These are phyloP conservation scores for Hygrophorus russula DNA, from an alignment of 768 basidiomycete species.

Conservation along the genomic window DNA sequence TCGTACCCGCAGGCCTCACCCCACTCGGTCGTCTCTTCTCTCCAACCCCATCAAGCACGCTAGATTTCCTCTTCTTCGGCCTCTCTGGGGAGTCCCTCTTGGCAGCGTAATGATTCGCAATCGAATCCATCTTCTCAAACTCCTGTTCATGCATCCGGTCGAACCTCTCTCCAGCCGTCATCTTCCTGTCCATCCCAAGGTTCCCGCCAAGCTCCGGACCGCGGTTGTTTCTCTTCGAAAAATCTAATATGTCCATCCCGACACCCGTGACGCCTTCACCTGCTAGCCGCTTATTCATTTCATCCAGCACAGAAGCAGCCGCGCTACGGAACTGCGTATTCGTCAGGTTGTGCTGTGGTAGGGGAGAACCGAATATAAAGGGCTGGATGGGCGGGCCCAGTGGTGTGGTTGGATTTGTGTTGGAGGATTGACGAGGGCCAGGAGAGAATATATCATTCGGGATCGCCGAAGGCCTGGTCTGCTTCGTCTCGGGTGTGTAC, in stretches of 20 bases:
- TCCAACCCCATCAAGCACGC: conserved; percentile 30
- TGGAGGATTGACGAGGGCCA: conserved; percentile 7
- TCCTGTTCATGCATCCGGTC: conserved; percentile 51
- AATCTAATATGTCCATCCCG: conserved; percentile 6
- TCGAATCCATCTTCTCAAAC: conserved; percentile 73
- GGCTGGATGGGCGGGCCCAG: conserved; percentile 22
- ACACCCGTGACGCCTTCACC: conserved; percentile 40
- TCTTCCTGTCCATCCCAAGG: conserved; percentile 28
- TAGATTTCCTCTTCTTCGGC: conserved; percentile 42
- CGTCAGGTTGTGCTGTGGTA: conserved; percentile 48
- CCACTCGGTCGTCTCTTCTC: conserved; percentile 9
- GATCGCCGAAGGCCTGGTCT: too few species aligned
- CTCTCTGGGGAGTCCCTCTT: conserved; percentile 15
- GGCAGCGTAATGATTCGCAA: conserved; percentile 31
- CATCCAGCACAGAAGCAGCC: conserved; percentile 62
- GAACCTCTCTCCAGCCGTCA: conserved; percentile 27
- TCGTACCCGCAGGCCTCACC: conserved; percentile 21
- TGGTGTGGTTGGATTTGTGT: conserved; percentile 11
- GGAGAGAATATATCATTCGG: conserved; percentile 3
- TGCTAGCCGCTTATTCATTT: conserved; percentile 69
- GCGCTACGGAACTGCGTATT: conserved; percentile 57
- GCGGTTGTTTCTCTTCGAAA: not conserved
- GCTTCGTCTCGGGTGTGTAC: too few species aligned
- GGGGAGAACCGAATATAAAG: conserved; percentile 73
- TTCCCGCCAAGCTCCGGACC: not conserved